Conservation (phyloP, 495 filamentous ascomycete genomes). For the Corynascus novoguineensis region DNA sequence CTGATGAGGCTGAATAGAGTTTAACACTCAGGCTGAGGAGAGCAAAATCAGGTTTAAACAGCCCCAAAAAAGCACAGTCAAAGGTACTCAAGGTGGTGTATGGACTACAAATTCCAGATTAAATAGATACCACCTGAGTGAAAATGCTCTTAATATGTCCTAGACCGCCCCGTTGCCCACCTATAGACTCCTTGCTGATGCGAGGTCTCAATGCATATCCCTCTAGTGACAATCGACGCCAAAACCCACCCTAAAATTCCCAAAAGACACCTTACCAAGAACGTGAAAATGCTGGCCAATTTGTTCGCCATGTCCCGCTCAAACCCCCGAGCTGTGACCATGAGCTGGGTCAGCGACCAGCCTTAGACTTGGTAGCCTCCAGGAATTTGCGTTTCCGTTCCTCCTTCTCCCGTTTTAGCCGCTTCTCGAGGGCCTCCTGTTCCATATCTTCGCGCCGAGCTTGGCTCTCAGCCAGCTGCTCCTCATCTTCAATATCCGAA, state of each 20-base stretch:
- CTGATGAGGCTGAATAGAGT: too few relatives aligned
- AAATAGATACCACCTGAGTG: not conserved
- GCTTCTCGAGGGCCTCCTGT: conserved; percentile 42
- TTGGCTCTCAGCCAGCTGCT: conserved; percentile 42
- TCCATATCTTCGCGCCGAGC: conserved; percentile 49
- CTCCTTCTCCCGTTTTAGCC: conserved; percentile 44
- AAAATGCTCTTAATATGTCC: not conserved
- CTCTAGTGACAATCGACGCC: conserved; percentile 13
- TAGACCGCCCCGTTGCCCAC: not conserved
- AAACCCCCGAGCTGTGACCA: not conserved
- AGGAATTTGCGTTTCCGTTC: conserved; percentile 32
- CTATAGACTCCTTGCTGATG: conserved; percentile 25
- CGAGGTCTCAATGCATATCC: conserved; percentile 14
- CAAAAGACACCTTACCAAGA: conserved; percentile 2
- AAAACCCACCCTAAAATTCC: not conserved
- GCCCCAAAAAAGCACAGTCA: too few relatives aligned
- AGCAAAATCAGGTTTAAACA: too few relatives aligned
- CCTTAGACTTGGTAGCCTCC: conserved; percentile 17
- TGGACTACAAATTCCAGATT: not conserved
- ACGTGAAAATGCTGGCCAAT: not conserved
- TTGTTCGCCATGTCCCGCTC: not conserved
- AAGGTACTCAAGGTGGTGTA: too few relatives aligned
- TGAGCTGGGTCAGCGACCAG: conserved; percentile 10
- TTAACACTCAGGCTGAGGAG: too few relatives aligned
- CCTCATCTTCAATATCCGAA: conserved; percentile 55